Percentiles rank a stretch among this genome's conserved stretches.
These are phyloP conservation scores for Baorangia bicolor DNA, from an alignment of 768 basidiomycete species.

Conservation along the genomic window DNA sequence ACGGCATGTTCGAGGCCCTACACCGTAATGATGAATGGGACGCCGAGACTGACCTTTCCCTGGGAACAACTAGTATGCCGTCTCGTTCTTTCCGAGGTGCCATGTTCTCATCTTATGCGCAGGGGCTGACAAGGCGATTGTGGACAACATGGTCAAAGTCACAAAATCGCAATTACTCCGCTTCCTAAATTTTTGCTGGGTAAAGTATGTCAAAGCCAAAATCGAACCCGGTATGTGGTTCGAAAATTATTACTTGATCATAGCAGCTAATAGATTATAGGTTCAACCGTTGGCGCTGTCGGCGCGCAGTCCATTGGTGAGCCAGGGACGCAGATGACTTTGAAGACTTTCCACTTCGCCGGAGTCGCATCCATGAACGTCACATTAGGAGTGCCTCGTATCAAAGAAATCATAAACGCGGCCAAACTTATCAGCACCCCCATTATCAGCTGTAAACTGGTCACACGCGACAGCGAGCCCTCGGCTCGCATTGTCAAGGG, in stretches of 20 bases:
- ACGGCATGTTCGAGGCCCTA: slow-evolving; percentile 83
- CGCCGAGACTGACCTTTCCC: slow-evolving; percentile 67
- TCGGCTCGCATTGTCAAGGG: slow-evolving; percentile 98
- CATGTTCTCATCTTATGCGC: slow-evolving; percentile 1
- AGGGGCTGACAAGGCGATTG: slow-evolving; percentile 69
- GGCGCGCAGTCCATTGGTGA: slow-evolving; percentile 99
- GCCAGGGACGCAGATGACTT: slow-evolving; percentile 98
- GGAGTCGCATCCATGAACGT: slow-evolving; percentile 99
- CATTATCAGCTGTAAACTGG: slow-evolving; percentile 95
- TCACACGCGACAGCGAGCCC: slow-evolving; percentile 80
- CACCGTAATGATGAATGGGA: slow-evolving; percentile 77
- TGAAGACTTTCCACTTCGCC: slow-evolving; percentile 99
- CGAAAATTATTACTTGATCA: neutral
- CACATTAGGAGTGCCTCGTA: slow-evolving; percentile 98
- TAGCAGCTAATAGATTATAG: slow-evolving; percentile 35
- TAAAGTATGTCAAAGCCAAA: slow-evolving; percentile 90
- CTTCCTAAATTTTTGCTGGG: slow-evolving; percentile 88
- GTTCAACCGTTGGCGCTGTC: slow-evolving; percentile 97
- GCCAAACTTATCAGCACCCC: slow-evolving; percentile 97
- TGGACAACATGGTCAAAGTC: slow-evolving; percentile 91
- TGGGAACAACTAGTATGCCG: slow-evolving; percentile 68
- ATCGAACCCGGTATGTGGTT: slow-evolving; percentile 80
- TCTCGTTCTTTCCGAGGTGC: neutral
- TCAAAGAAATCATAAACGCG: slow-evolving; percentile 99
- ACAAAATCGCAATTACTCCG: slow-evolving; percentile 73